Evolutionary conservation across 306 rosid genomes (phyloP).

Genomic region (Ceratonia siliqua): DNA sequence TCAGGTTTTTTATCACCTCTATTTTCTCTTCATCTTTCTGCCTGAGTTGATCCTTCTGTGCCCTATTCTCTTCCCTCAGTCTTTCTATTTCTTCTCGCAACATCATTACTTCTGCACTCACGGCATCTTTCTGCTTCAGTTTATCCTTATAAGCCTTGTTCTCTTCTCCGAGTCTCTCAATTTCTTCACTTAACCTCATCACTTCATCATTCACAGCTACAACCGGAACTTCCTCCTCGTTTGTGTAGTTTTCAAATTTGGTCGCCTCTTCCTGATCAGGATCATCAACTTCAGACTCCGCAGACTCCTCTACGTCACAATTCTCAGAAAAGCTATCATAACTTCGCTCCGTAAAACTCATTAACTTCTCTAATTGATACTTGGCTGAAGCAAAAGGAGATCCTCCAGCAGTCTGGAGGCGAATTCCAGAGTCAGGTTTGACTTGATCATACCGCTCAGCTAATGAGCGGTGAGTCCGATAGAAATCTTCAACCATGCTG

Average conservation of each 20-base stretch:
- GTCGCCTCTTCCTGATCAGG: constrained; percentile 62
- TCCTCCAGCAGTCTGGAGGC: constrained; percentile 42
- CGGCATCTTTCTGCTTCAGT: constrained; percentile 6
- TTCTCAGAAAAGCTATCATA: constrained; percentile 59
- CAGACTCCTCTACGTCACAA: constrained; percentile 56
- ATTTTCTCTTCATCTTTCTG: constrained; percentile 82
- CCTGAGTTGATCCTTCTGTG: constrained; percentile 43
- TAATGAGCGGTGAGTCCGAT: constrained; percentile 67
- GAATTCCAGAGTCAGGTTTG: constrained; percentile 54
- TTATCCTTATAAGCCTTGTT: constrained; percentile 45
- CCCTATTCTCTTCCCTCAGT: constrained; percentile 48
- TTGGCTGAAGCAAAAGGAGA: constrained; percentile 57
- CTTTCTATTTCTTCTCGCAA: constrained; percentile 45
- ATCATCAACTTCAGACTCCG: constrained; percentile 82
- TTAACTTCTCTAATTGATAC: constrained; percentile 44
- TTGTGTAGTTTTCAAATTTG: constrained; percentile 20
- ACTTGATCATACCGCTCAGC: constrained; percentile 77
- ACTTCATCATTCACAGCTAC: constrained; percentile 40
- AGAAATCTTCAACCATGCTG: constrained; percentile 84
- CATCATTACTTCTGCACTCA: constrained; percentile 39
- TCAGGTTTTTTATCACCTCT: constrained; percentile 74
- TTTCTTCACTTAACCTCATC: constrained; percentile 48
- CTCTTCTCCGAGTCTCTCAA: constrained; percentile 54
- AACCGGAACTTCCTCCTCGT: constrained; percentile 32
- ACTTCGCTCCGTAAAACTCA: constrained; percentile 33